Base-by-base conservation (phyloP, 2,329 filamentous ascomycete species). In the Penicillium sclerotigenum region DNA sequence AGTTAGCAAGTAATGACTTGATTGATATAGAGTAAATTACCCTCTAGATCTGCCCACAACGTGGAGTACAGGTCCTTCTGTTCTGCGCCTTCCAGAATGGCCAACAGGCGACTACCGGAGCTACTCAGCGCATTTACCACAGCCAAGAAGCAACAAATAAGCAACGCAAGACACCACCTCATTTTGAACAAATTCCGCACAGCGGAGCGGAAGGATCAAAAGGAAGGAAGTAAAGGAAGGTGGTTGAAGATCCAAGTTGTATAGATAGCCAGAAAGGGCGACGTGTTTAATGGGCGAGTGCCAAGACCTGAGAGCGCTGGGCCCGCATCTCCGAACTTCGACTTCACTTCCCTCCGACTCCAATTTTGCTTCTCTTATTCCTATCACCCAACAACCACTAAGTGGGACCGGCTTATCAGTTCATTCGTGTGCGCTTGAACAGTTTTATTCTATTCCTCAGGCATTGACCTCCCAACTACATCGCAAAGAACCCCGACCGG, bases 31-130 rank as follows among this genome's bases (percentile, higher is more conserved):
- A 7, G n/a, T 40, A 41, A 58, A 65, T 54, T 65, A 80, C 79
- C 72, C 71, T 80, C 71, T 52, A 81, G 62, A 61, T 80, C 79
- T 10, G 66, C 66, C 77, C 77, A 80, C 58, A 97, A 93, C 68
- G 87, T 88, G 56, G 89, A 89, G 76, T 96, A 99, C 64, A 83
- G 83, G 65, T 83, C 83, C 81, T 92, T 91, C 71, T 96, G 90
- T 40, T 84, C 82, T 60, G 85, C 81, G 67, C 96, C 88, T 68
- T 97, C 93, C 51, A 96, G 77, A 57, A 99, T 83, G 59, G 95
- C 91, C 69, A 99, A 81, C 75, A 97, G 77, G 71, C 91, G 84
- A 74, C 83, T 84, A 58, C 93, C 94, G 47, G 85, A 82, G 61
- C 87, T 87, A 79, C 92, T 96, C 68, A 88, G 77, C 55, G 91